Evolutionary conservation across 805 yeast genomes (phyloP).

Genomic region (Pichia cephalocereana): DNA sequence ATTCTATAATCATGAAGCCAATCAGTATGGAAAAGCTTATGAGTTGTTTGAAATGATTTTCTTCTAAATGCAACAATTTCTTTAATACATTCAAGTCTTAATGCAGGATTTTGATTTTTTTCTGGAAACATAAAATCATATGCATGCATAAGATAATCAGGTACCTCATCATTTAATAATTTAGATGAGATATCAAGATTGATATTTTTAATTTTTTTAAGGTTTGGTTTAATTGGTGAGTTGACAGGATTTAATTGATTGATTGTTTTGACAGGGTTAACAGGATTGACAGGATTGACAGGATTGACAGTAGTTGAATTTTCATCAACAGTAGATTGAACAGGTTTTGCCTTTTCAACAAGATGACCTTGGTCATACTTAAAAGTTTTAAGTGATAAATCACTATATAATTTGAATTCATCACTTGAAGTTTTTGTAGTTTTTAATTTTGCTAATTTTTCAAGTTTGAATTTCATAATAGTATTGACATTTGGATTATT

Average conservation of each 20-base stretch:
- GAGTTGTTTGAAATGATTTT: neutral
- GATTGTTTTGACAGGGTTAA: too few relatives aligned
- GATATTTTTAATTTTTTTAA: too few relatives aligned
- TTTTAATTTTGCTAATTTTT: neutral
- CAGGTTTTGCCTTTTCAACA: too few relatives aligned
- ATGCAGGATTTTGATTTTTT: neutral
- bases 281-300: too few relatives aligned
- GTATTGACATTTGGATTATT: neutral
- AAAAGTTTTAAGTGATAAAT: neutral
- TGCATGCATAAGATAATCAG: neutral
- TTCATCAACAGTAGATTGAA: too few relatives aligned
- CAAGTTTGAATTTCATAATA: neutral
- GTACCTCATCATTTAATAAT: neutral
- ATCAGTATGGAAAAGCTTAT: neutral
- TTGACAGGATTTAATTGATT: too few relatives aligned
- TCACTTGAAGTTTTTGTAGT: neutral
- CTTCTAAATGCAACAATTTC: neutral
- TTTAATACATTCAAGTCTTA: neutral
- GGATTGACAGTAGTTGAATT: too few relatives aligned
- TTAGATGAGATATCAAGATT: too few relatives aligned
- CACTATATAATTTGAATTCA: neutral
- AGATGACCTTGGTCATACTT: too few relatives aligned
- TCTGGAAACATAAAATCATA: neutral
- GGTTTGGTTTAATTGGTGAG: too few relatives aligned
- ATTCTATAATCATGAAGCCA: neutral